A percentile compares a stretch with the other conserved stretches of the same genome.
Evolutionary conservation across 345 rosid species (phyloP).

Genomic region (Streptanthus diversifolius): DNA sequence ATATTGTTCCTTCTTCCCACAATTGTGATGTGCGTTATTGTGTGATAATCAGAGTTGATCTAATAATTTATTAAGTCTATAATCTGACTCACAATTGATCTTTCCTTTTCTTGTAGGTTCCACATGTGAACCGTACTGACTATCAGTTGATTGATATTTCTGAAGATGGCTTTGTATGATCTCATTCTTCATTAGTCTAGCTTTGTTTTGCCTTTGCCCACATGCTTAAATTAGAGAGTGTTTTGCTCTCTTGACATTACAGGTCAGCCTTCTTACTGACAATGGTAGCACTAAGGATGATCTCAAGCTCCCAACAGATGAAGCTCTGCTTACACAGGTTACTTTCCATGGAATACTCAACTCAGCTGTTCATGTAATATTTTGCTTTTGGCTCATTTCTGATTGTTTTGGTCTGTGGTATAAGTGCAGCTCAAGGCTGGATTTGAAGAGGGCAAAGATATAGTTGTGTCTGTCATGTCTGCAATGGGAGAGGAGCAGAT

Average conservation of each 20-base stretch:
- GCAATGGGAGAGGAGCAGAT: constrained; percentile 92
- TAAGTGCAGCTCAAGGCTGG: constrained; percentile 54
- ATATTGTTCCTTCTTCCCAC: constrained; percentile 85
- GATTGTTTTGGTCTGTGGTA: not conserved
- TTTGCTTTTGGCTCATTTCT: not conserved
- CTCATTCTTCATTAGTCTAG: not conserved
- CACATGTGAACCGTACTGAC: constrained; percentile 64
- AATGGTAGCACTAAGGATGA: constrained; percentile 72
- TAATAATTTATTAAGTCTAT: not conserved
- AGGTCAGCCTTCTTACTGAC: constrained; percentile 72
- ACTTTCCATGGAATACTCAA: not conserved
- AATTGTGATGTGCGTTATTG: constrained; percentile 57
- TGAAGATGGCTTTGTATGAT: constrained; percentile 69
- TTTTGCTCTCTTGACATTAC: not conserved
- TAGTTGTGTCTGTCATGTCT: constrained; percentile 68
- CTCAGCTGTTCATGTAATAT: not conserved
- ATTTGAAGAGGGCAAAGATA: constrained; percentile 66
- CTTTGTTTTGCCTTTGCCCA: not conserved
- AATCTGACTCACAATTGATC: not conserved
- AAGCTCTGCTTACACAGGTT: constrained; percentile 54
- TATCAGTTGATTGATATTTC: constrained; percentile 72
- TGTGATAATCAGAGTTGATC: not conserved
- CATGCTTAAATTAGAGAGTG: not conserved
- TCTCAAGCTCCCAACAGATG: constrained; percentile 74
- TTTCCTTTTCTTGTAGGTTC: constrained; percentile 39